Base-by-base conservation (phyloP, 371 early-diverging fungal species). In the Entomophthora muscae region DNA sequence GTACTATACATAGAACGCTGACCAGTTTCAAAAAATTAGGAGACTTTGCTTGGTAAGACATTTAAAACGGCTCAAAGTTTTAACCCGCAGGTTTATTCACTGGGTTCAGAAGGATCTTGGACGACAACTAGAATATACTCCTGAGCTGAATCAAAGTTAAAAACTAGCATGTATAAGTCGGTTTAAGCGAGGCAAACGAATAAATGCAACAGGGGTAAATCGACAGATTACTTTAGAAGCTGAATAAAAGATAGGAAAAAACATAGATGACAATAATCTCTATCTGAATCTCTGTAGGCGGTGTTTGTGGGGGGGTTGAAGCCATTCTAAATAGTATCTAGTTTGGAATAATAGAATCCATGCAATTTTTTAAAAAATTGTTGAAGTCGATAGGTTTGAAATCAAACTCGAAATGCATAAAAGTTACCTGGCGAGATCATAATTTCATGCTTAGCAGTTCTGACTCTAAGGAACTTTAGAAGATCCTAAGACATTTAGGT, bases 361-460 rank as follows among this genome's bases (percentile, higher is more conserved):
- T 42, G 17, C 5, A 42, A 42, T 17, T 42, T 42, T 42, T 42
- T 10, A 17, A 42, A 42, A 42, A 17, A 10, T 17, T n/a, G n/a
- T n/a, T n/a, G n/a, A 42, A 5, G 17, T 10, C 5, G 17, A 42
- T 42, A 5, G 5, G 5, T 42, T 42, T 42, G 26, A 32, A 58
- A 21, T 30, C n/a, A 31, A 21, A 3, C 21, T 23, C 10, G 3
- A 17, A 58, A 58, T 12, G 26, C 21, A 21, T 58, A 27, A 58
- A 58, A 23, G 10, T 28, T 28, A 55, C 12, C 22, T 58, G 59
- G 59, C 24, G 28, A 28, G 21, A 58, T 30, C 30, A 58, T 28
- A 27, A 58, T 58, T 58, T 58, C 32, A 58, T 58, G 59, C 31
- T 58, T 58, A 30, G 26, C 27, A 30, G 59, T 58, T 17, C 59